These are phyloP conservation scores for Pseudognaphalium luteoalbum DNA, from an alignment of 129 eudicot species.

Conservation along the genomic window DNA sequence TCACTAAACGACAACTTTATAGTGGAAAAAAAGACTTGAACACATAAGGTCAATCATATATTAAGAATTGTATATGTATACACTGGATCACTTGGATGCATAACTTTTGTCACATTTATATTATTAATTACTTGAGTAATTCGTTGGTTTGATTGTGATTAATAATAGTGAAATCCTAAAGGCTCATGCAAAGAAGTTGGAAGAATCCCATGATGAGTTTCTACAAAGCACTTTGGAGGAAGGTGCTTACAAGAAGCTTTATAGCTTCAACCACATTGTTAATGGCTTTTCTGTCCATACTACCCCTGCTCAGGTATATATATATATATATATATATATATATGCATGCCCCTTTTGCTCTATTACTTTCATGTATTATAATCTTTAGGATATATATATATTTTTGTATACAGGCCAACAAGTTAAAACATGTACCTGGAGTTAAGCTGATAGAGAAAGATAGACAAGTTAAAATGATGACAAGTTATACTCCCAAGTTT, in stretches of 20 bases:
- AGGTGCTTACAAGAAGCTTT: conserved; percentile 72
- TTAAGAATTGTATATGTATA: no score
- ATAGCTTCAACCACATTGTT: conserved; percentile 83
- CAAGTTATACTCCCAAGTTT: conserved; percentile 72
- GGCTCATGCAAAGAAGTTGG: conserved; percentile 66
- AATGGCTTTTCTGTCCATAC: conserved; percentile 93
- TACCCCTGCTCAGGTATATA: conserved; percentile 64
- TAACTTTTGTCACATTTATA: neutral
- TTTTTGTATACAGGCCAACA: conserved; percentile 48
- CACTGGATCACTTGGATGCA: neutral
- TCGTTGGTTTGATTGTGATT: neutral
- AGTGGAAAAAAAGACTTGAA: no score
- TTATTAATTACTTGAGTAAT: neutral
- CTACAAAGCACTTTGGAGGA: conserved; percentile 60
- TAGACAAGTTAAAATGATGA: conserved; percentile 71
- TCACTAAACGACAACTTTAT: no score
- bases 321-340: conserved; percentile 11
- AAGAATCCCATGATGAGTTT: conserved; percentile 60
- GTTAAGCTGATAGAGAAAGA: conserved; percentile 74
- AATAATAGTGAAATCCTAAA: conserved; percentile 28
- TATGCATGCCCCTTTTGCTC: neutral
- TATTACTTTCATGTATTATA: neutral
- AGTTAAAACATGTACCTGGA: conserved; percentile 50
- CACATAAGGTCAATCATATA: neutral
- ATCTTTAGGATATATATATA: neutral